A percentile compares a stretch with the other conserved stretches of the same genome.
phyloP scores from a whole-genome alignment of 2,329 filamentous ascomycete species.

The Rutstroemia sp. region DNA sequence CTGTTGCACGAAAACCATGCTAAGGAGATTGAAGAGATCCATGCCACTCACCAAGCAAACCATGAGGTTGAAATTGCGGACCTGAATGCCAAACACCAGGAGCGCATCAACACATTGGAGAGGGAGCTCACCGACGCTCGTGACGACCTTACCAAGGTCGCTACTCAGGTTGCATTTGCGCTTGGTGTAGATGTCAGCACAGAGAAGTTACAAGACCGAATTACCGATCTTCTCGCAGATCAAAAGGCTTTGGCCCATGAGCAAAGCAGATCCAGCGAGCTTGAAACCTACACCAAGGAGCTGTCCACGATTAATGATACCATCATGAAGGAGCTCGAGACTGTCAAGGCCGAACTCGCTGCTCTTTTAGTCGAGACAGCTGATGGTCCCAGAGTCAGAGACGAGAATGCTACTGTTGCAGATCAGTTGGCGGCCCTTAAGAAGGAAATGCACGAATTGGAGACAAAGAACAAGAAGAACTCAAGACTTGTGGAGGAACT shows the following conservation, averaged over 20 bases:
- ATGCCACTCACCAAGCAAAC: slow-evolving; percentile 42
- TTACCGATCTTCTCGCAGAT: slow-evolving; percentile 48
- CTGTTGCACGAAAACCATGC: slow-evolving; percentile 43
- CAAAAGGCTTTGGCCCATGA: slow-evolving; percentile 53
- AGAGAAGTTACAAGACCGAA: slow-evolving; percentile 59
- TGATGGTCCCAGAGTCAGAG: slow-evolving; percentile 38
- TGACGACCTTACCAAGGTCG: slow-evolving; percentile 57
- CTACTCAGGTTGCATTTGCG: slow-evolving; percentile 54
- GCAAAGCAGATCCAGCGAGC: slow-evolving; percentile 49
- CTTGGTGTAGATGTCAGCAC: slow-evolving; percentile 57
- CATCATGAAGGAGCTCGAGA: slow-evolving; percentile 55
- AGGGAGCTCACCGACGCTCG: slow-evolving; percentile 57
- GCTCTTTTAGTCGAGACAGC: slow-evolving; percentile 42
- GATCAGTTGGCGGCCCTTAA: slow-evolving; percentile 56
- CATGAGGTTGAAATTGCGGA: slow-evolving; percentile 51
- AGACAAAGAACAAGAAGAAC: slow-evolving; percentile 77
- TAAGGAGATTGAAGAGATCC: slow-evolving; percentile 42
- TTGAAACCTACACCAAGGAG: slow-evolving; percentile 49
- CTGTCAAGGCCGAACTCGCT: slow-evolving; percentile 46
- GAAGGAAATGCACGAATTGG: slow-evolving; percentile 56
- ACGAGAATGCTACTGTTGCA: slow-evolving; percentile 39
- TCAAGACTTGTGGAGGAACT: slow-evolving; percentile 88
- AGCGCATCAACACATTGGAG: slow-evolving; percentile 49
- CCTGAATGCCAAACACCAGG: slow-evolving; percentile 54
- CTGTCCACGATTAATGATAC: slow-evolving; percentile 51